Percentiles rank a stretch among this genome's conserved stretches.
These are phyloP conservation scores for Lablab purpureus DNA, from an alignment of 306 rosid species.

Conservation along the genomic window DNA sequence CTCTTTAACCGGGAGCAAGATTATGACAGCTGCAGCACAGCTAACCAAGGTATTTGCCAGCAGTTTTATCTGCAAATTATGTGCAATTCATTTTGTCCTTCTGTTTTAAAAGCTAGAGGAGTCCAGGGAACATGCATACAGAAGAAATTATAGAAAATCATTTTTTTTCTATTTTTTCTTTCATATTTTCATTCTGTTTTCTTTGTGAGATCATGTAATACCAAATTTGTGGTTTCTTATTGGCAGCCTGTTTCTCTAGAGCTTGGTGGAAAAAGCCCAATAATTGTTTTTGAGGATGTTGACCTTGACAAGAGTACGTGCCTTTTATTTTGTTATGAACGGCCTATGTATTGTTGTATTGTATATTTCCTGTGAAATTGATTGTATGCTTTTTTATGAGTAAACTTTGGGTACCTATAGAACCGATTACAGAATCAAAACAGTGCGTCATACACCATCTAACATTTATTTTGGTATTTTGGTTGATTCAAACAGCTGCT, in stretches of 20 bases:
- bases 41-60: constrained; percentile 62
- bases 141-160: background rate
- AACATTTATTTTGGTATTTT: constrained; percentile 24
- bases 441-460: constrained; percentile 2
- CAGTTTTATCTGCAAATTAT: constrained; percentile 18
- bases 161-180: background rate
- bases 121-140: background rate
- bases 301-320: constrained; percentile 87
- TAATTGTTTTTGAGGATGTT: constrained; percentile 83
- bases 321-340: constrained; percentile 20
- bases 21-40: constrained; percentile 84
- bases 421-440: constrained; percentile 17
- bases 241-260: constrained; percentile 84
- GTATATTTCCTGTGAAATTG: background rate
- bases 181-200: constrained; percentile 22
- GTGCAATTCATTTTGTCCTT: background rate
- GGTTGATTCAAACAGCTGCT: constrained; percentile 67
- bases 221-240: constrained; percentile 46
- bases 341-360: background rate
- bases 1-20: constrained; percentile 77
- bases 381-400: background rate
- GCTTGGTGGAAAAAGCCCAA: constrained; percentile 90
- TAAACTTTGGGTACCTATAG: constrained; percentile 32
- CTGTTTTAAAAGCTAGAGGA: constrained; percentile 23
- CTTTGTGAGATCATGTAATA: constrained; percentile 13